Conservation (phyloP, 176 grass and related monocot genomes). For the Juncus effusus region DNA sequence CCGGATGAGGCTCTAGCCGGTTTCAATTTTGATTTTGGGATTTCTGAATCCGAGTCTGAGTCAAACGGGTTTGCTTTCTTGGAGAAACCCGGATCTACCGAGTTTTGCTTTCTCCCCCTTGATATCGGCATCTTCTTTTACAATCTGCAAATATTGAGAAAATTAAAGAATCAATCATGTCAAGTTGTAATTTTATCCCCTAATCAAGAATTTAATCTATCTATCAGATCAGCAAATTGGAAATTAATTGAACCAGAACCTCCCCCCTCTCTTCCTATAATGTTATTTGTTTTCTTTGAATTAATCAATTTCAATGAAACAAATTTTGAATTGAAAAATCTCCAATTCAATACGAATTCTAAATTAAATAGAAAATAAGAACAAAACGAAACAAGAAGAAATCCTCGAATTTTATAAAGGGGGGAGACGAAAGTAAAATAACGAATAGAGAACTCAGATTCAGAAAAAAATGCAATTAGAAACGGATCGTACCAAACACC, state of each 20-base stretch:
- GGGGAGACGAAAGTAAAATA: background rate
- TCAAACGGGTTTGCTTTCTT: conserved; percentile 59
- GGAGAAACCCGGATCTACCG: conserved; percentile 37
- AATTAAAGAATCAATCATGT: conserved; percentile 1
- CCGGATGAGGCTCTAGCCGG: conserved; percentile 48
- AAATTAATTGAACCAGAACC: background rate
- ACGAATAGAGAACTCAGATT: background rate
- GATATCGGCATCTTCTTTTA: conserved; percentile 37
- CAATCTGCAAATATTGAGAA: conserved; percentile 18
- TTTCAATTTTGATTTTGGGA: conserved; percentile 24
- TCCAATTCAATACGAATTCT: background rate
- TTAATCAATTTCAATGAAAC: background rate
- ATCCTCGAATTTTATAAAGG: background rate
- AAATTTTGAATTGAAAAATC: background rate
- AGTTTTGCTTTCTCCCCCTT: conserved; percentile 47
- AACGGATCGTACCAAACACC: background rate
- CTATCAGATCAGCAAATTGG: background rate
- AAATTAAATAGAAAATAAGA: background rate
- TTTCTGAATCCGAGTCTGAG: conserved; percentile 66
- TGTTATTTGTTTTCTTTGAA: background rate
- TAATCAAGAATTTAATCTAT: background rate
- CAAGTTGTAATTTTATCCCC: background rate
- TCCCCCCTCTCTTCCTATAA: background rate
- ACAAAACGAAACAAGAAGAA: background rate
- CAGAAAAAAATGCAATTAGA: background rate